Percentiles rank a stretch among this genome's conserved stretches.
phyloP scores from a whole-genome alignment of 2,329 filamentous ascomycete species.

The Byssothecium circinans region DNA sequence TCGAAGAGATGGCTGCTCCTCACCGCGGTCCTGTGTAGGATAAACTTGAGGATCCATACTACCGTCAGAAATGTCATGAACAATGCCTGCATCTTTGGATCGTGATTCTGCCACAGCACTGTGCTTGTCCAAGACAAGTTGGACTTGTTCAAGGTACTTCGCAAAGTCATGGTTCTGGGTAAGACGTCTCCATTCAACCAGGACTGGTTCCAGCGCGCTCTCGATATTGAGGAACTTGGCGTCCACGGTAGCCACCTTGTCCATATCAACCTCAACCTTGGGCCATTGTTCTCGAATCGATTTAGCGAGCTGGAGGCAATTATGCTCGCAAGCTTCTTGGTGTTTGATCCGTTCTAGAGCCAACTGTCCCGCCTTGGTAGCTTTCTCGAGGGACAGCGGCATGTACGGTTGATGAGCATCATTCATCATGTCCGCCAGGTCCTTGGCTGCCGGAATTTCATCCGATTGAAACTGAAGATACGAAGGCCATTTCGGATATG shows the following conservation, averaged over 20 bases:
- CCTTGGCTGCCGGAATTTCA: constrained; percentile 36
- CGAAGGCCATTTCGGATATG: constrained; percentile 38
- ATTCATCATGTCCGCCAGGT: constrained; percentile 36
- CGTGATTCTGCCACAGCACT: background rate
- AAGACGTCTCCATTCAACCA: constrained; percentile 53
- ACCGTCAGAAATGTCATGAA: too few relatives aligned
- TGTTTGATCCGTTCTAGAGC: constrained; percentile 27
- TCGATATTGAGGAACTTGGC: constrained; percentile 37
- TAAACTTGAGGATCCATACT: background rate
- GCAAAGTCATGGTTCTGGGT: constrained; percentile 54
- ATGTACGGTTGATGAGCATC: constrained; percentile 16
- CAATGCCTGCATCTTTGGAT: too few relatives aligned
- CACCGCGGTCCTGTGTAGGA: background rate
- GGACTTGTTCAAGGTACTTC: constrained; percentile 48
- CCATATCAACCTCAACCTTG: constrained; percentile 36
- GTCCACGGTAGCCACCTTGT: constrained; percentile 29
- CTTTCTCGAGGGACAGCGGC: background rate
- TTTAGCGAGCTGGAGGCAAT: constrained; percentile 45
- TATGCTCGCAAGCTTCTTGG: constrained; percentile 18
- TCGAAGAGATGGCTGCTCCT: background rate
- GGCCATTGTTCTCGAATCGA: constrained; percentile 47
- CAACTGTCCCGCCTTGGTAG: constrained; percentile 29
- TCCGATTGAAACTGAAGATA: constrained; percentile 41
- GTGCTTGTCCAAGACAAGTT: constrained; percentile 35
- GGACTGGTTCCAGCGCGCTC: constrained; percentile 45